Base-by-base conservation (phyloP, 208 protist genomes). In the Leishmania guyanensis region DNA sequence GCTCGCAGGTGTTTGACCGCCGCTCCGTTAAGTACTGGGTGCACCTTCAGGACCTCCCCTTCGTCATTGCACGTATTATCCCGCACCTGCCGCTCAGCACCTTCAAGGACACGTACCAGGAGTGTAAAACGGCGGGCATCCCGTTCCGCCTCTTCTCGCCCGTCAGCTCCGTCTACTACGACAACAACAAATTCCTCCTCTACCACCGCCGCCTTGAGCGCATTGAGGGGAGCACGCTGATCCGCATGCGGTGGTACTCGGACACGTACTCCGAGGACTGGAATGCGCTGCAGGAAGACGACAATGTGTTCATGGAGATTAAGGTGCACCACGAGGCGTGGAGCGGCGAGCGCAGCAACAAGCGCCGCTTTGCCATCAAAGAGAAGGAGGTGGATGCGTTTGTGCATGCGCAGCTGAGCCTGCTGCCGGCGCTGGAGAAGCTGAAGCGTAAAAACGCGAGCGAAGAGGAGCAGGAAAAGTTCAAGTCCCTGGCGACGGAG, bases 21-120 rank as follows among this genome's bases (percentile, higher is more conserved):
- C 89, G 90, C 72, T 96, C 91, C 22, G 91, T 96, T 20, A 96
- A 98, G 90, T 98, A 96, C 80, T 96, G 91, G 92, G 93, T 98
- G 78, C 92, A 96, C 81, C 76, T 88, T 86, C 93, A 96, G 84
- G 93, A 98, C 79, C 86, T 96, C 56, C 93, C 92, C 43, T 95
- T 96, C 81, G 86, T 96, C n/a, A 95, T 96, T 81, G 93, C 94
- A 20, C 93, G 93, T 76, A 96, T 98, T 80, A 93, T 98, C 74
- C 94, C 86, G 36, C 93, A 98, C 76, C 84, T 98, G 64, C 92
- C 91, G 51, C 89, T 95, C 70, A 95, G 90, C 79, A 98, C 93
- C 77, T 95, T 96, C 84, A 95, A 89, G 78, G 93, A 96, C 83
- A 92, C 92, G 39, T 97, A 94, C 86, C 81, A 80, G 82, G 87